These are phyloP conservation scores for Hypoxylon sp. DNA, from an alignment of 2,329 filamentous ascomycete genomes.

Conservation along the genomic window DNA sequence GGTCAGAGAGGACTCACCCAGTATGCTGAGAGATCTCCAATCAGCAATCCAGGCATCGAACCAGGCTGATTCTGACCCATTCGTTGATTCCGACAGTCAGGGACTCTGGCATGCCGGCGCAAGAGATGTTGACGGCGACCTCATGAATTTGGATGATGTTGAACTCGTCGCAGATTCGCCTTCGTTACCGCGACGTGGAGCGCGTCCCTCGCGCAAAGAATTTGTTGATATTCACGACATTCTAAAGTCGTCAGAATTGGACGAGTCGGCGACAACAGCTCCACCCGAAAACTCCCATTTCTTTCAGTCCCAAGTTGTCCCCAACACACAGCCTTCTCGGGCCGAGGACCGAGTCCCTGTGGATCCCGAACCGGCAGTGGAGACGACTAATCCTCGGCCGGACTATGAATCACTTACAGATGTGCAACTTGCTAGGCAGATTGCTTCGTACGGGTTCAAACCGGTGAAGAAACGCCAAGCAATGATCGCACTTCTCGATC, in stretches of 20 bases:
- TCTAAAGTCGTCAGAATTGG: conserved; percentile 40
- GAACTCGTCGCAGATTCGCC: conserved; percentile 57
- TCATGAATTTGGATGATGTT: conserved; percentile 72
- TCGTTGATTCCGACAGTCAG: conserved; percentile 49
- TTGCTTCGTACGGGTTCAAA: conserved; percentile 78
- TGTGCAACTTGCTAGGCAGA: conserved; percentile 69
- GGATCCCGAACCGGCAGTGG: conserved; percentile 8
- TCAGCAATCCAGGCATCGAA: conserved; percentile 71
- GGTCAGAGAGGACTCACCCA: conserved; percentile 77
- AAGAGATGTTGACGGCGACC: conserved; percentile 71
- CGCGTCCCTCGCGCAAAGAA: conserved; percentile 39
- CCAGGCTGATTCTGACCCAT: conserved; percentile 54
- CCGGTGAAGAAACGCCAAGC: conserved; percentile 73
- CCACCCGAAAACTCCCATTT: conserved; percentile 34
- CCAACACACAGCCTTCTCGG: conserved; percentile 17
- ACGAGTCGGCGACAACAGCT: conserved; percentile 17
- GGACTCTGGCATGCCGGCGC: conserved; percentile 79
- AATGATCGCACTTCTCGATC: conserved; percentile 76
- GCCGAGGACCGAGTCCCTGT: neutral
- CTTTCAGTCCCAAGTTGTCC: conserved; percentile 33
- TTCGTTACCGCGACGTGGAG: conserved; percentile 9
- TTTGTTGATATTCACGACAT: conserved; percentile 50
- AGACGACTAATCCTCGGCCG: conserved; percentile 54
- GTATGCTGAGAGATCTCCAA: conserved; percentile 71
- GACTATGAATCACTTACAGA: conserved; percentile 73